These are phyloP conservation scores for Rhinocladiella mackenziei DNA, from an alignment of 2,329 filamentous ascomycete genomes.

Conservation along the genomic window DNA sequence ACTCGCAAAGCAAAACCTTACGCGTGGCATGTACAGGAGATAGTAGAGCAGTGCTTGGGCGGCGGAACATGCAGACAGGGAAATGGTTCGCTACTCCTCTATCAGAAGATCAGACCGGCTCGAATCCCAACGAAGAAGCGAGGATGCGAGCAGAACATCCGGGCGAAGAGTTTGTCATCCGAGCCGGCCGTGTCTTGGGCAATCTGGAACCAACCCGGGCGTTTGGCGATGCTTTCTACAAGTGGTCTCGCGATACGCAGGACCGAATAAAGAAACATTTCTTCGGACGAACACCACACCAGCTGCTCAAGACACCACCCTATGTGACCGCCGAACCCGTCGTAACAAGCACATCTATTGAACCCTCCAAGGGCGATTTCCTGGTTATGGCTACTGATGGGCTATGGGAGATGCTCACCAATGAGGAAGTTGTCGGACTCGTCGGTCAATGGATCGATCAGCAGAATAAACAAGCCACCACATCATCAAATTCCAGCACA, in stretches of 20 bases:
- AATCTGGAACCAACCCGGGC: constrained; percentile 88
- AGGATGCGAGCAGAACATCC: constrained; percentile 83
- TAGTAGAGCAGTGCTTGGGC: constrained; percentile 88
- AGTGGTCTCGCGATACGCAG: constrained; percentile 85
- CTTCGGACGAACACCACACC: constrained; percentile 76
- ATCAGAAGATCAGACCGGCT: constrained; percentile 90
- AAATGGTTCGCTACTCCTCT: constrained; percentile 91
- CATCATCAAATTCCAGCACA: constrained; percentile 37
- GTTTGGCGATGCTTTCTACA: constrained; percentile 95
- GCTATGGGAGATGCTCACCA: constrained; percentile 98
- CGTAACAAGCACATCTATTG: constrained; percentile 85
- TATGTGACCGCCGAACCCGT: constrained; percentile 97
- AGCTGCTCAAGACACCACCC: constrained; percentile 80
- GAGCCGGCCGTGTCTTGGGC: constrained; percentile 85
- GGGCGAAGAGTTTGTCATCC: constrained; percentile 73
- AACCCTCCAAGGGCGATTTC: constrained; percentile 88
- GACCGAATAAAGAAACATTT: constrained; percentile 77
- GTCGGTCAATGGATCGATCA: constrained; percentile 95
- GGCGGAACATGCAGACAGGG: constrained; percentile 64
- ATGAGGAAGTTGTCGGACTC: constrained; percentile 93
- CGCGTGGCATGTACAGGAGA: constrained; percentile 95
- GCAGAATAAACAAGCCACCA: constrained; percentile 47
- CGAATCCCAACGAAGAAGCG: constrained; percentile 76
- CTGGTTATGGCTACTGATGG: constrained; percentile 95
- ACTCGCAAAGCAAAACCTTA: constrained; percentile 77